Evolutionary conservation across 208 protist genomes (phyloP), one percentile per base, ranked within the genome.

Genomic region (Trypanosoma vivax): DNA sequence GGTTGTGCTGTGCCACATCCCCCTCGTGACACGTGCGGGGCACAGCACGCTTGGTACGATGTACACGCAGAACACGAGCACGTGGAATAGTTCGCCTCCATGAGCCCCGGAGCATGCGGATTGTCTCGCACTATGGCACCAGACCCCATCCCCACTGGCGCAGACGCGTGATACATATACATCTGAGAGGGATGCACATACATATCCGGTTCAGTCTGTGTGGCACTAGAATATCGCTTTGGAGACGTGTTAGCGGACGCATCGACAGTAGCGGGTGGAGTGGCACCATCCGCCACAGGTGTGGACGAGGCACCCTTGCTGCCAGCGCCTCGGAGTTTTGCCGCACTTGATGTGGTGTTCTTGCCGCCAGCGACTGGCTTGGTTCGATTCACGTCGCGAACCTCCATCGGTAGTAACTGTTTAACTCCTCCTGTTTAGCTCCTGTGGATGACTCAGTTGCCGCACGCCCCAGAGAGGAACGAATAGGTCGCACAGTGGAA

Each of bases 21-120:
- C n/a, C n/a, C n/a, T n/a, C n/a, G n/a, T 7, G 53, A 30, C 29
- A 50, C 28, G n/a, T 51, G 43, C 30, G 47, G 49, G 5, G 50
- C 48, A 16, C 49, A 60, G 61, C 64, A 81, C 11, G 50, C 42
- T 40, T 70, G 60, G 53, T 74, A 77, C 37, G 74, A 61, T 2
- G 53, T 60, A 42, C 76, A 83, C 5, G 76, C 65, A 5, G 68
- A 45, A 59, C 76, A 83, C 23, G 64, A 58, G 55, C 76, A 83
- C 30, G 78, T 43, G 11, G 63, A 55, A 50, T 67, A 67, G 41
- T 59, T 68, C 30, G 49, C 50, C 34, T 62, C 51, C 7, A 51
- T 51, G 39, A 68, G 34, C 2, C 42, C 45, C 50, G 52, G 38
- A 61, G 68, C 57, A n/a, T n/a, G n/a, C n/a, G n/a, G n/a, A n/a